Evolutionary conservation across 305 asterid species (phyloP), one percentile per base, ranked within the genome.

Genomic region (Plantago rigida): DNA sequence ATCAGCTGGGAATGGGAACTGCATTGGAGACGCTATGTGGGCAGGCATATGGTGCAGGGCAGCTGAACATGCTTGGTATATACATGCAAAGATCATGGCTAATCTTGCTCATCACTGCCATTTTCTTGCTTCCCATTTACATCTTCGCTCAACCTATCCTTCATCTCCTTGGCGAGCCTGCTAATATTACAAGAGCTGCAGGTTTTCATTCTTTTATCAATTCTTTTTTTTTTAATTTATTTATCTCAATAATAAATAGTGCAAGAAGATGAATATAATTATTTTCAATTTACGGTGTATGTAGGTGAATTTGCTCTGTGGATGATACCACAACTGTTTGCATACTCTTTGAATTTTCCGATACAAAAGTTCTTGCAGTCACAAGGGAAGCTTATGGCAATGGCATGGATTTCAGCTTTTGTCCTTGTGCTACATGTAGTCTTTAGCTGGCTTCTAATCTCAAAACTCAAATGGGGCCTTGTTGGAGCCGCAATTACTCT

Each of bases 341-440:
- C 94, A n/a, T 87, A 82, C 36, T 93, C 95, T 13, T 7, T 76
- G 17, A 87, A 84, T 64, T 87, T 87, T 60, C 89, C 95, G 0
- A 82, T 87, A 31, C 93, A 84, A 68, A 87, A 87, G 66, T 87
- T 84, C 79, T 65, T 87, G 77, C 95, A 87, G 61, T 70, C 95
- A 8, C 95, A 87, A 14, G 73, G 89, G 67, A 84, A 84, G 66
- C 79, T 87, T 8, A 69, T 74, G 73, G 93, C 77, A 45, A 84
- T 87, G 85, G 80, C 87, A 0, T 79, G 87, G 85, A 71, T 87
- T 57, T 81, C 95, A 9, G 67, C 60, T 6, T 58, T 5, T 3
- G 87, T 87, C 15, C 46, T 84, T 48, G 68, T 82, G 47, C 47
- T 76, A 8, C 95, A 87, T 26, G 36, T 61, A 22, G 34, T 81